These are phyloP conservation scores for Bacterosira constricta DNA, from an alignment of 108 stramenopile species.

Conservation along the genomic window DNA sequence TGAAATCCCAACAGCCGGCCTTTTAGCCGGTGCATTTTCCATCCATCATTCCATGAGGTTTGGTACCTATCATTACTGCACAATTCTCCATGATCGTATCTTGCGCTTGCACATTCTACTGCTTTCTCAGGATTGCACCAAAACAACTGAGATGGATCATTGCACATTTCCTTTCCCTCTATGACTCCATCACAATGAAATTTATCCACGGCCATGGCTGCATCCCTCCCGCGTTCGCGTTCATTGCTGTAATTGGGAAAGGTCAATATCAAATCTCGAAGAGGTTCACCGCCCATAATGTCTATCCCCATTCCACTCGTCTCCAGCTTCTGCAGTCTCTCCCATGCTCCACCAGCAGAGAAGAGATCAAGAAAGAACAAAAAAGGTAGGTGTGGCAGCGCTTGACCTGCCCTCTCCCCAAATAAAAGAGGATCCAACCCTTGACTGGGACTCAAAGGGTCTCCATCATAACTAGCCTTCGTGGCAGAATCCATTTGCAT, in stretches of 20 bases:
- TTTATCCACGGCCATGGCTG: conserved; percentile 10
- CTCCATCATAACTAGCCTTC: background rate
- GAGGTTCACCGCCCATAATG: conserved; percentile 3
- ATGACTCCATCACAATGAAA: conserved; percentile 18
- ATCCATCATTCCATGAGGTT: conserved; percentile 34
- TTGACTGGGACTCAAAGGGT: conserved; percentile 13
- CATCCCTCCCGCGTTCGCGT: background rate
- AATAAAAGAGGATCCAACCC: conserved; percentile 18
- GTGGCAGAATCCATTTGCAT: background rate
- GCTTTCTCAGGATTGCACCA: conserved; percentile 14
- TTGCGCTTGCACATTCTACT: conserved; percentile 14
- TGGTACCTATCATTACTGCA: conserved; percentile 13
- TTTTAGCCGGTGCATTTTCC: conserved; percentile 29
- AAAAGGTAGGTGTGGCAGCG: conserved; percentile 14
- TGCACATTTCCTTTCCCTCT: conserved; percentile 24
- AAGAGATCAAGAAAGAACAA: conserved; percentile 5
- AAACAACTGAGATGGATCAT: conserved; percentile 6
- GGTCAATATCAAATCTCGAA: conserved; percentile 6
- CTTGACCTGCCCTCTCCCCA: conserved; percentile 16
- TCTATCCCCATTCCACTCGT: conserved; percentile 12
- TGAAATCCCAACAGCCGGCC: conserved; percentile 24
- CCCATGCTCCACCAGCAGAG: background rate
- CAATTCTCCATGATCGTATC: background rate
- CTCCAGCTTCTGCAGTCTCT: conserved; percentile 9
- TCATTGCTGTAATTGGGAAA: conserved; percentile 13